Conservation (phyloP, 768 basidiomycete species). For the Termitomyces sp. region DNA sequence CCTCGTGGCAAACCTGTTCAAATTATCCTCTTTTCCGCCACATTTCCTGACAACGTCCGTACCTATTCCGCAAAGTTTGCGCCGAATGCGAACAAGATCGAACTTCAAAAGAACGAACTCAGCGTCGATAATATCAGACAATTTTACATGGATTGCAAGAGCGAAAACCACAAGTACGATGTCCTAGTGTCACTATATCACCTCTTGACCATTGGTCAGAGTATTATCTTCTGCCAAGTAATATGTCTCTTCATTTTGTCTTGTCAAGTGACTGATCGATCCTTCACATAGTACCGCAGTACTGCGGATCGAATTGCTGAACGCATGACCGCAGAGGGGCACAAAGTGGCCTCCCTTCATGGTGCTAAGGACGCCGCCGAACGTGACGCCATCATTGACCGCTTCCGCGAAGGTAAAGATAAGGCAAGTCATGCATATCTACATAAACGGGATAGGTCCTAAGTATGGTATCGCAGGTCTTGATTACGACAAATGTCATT, state of each 20-base stretch:
- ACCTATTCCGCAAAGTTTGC: constrained; percentile 91
- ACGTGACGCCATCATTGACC: constrained; percentile 89
- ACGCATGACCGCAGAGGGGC: constrained; percentile 89
- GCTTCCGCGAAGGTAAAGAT: constrained; percentile 92
- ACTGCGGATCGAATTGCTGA: constrained; percentile 90
- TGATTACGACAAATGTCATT: constrained; percentile 99
- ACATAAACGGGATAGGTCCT: background rate
- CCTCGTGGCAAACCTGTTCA: constrained; percentile 53
- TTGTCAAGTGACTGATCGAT: background rate
- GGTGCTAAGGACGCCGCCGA: constrained; percentile 88
- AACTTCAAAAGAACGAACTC: constrained; percentile 89
- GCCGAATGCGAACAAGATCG: constrained; percentile 93
- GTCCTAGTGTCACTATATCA: constrained; percentile 87
- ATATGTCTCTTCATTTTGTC: constrained; percentile 2
- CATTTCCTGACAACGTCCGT: constrained; percentile 92
- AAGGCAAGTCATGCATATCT: constrained; percentile 47
- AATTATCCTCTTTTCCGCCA: constrained; percentile 96
- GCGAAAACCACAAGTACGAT: constrained; percentile 93
- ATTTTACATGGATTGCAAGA: constrained; percentile 94
- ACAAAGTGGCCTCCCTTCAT: constrained; percentile 94
- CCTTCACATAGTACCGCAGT: constrained; percentile 60
- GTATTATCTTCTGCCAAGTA: constrained; percentile 97
- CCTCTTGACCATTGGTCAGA: constrained; percentile 92
- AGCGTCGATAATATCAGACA: constrained; percentile 93
- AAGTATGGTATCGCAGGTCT: constrained; percentile 30